A percentile compares a stretch with the other conserved stretches of the same genome.
These are phyloP conservation scores for Fraxinus sp. DNA, from an alignment of 305 asterid genomes.

Conservation along the genomic window DNA sequence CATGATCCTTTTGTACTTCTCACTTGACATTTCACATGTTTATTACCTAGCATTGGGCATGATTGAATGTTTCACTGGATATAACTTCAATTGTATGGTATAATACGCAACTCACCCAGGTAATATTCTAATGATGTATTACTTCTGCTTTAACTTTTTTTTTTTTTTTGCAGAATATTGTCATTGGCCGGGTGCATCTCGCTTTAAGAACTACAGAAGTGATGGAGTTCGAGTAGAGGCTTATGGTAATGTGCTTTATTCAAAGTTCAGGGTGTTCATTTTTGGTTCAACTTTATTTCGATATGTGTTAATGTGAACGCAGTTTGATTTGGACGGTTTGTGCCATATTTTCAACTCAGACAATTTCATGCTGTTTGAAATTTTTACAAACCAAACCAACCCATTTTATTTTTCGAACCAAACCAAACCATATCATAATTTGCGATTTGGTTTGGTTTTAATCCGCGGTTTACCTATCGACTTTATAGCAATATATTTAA, in stretches of 20 bases:
- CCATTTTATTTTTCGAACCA: too few relatives aligned
- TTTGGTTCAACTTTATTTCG: not conserved
- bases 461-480: too few relatives aligned
- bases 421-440: too few relatives aligned
- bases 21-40: not conserved
- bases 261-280: not conserved
- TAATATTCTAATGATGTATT: not conserved
- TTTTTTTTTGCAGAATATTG: conserved; percentile 35
- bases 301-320: too few relatives aligned
- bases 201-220: conserved; percentile 42
- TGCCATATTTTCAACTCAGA: too few relatives aligned
- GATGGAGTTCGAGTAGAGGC: conserved; percentile 39
- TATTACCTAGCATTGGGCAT: not conserved
- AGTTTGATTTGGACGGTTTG: too few relatives aligned
- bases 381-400: too few relatives aligned
- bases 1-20: not conserved
- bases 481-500: too few relatives aligned
- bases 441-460: too few relatives aligned
- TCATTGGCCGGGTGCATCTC: conserved; percentile 44
- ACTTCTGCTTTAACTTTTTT: not conserved
- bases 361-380: too few relatives aligned
- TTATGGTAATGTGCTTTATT: conserved; percentile 38
- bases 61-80: not conserved
- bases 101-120: not conserved
- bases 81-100: not conserved